phyloP scores from a whole-genome alignment of 257 asterid genomes.

The Solanum chmielewskii region DNA sequence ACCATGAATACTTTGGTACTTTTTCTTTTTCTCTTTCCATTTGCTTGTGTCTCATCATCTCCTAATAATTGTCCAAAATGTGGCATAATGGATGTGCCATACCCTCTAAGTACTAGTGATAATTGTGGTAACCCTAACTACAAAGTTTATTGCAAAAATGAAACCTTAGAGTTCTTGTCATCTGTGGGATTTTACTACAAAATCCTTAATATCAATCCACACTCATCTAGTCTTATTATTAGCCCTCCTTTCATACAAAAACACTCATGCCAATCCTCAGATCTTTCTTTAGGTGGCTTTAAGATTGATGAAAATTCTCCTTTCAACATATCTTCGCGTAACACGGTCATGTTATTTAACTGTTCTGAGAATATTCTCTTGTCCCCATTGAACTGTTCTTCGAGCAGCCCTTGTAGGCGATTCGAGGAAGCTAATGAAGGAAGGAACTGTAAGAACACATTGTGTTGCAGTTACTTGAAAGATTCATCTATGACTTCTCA shows the following conservation, averaged over 20 bases:
- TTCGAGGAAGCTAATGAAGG: constrained; percentile 6
- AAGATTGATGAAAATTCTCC: constrained; percentile 24
- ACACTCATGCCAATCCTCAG: constrained; percentile 19
- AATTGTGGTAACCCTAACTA: constrained; percentile 24
- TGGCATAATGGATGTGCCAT: constrained; percentile 17
- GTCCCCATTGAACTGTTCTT: constrained; percentile 30
- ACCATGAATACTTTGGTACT: background rate
- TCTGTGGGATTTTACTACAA: constrained; percentile 9
- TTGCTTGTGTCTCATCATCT: background rate
- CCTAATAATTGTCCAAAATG: constrained; percentile 18
- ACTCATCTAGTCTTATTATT: constrained; percentile 6
- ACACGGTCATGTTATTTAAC: constrained; percentile 25
- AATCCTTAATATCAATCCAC: constrained; percentile 23
- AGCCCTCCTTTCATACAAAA: constrained; percentile 10
- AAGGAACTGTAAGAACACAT: constrained; percentile 11
- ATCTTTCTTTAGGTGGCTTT: constrained; percentile 18
- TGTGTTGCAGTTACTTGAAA: constrained; percentile 27
- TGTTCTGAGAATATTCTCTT: constrained; percentile 15
- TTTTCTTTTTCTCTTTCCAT: constrained; percentile 6
- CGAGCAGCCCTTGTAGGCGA: constrained; percentile 21
- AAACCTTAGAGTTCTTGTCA: constrained; percentile 9
- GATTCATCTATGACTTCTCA: constrained; percentile 31
- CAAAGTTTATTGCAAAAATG: constrained; percentile 11
- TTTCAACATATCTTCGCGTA: constrained; percentile 25
- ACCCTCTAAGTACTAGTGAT: constrained; percentile 24